phyloP scores from a whole-genome alignment of 805 yeast genomes.

The Yarrowia divulgata region DNA sequence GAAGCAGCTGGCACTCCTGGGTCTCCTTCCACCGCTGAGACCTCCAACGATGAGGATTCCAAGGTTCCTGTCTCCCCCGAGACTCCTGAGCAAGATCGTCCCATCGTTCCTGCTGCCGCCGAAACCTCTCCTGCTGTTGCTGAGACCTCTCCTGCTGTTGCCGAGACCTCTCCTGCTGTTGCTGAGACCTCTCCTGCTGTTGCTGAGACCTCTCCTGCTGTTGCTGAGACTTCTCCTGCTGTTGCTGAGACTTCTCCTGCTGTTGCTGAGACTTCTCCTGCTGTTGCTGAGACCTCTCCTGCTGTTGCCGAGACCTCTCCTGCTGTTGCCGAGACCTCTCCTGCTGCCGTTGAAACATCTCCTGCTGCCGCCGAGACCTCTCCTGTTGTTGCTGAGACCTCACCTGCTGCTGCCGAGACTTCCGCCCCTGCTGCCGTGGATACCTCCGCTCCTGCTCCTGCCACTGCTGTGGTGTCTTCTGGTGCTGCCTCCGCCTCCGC shows the following conservation, averaged over 20 bases:
- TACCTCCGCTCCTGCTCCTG: too few relatives aligned
- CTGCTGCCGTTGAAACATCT: neutral
- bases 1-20: too few relatives aligned
- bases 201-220: neutral
- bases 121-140: neutral
- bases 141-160: neutral
- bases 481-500: too few relatives aligned
- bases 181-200: neutral
- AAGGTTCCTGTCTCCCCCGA: neutral
- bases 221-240: neutral
- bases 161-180: neutral
- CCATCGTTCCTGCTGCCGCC: neutral
- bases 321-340: neutral
- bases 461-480: neutral
- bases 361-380: neutral
- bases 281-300: neutral
- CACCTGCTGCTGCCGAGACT: neutral
- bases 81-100: neutral
- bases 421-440: neutral
- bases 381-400: neutral
- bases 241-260: neutral
- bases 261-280: neutral
- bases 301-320: neutral
- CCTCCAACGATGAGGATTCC: neutral
- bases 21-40: neutral